These are phyloP conservation scores for Danielozyma ontarioensis DNA, from an alignment of 805 yeast genomes.

Conservation along the genomic window DNA sequence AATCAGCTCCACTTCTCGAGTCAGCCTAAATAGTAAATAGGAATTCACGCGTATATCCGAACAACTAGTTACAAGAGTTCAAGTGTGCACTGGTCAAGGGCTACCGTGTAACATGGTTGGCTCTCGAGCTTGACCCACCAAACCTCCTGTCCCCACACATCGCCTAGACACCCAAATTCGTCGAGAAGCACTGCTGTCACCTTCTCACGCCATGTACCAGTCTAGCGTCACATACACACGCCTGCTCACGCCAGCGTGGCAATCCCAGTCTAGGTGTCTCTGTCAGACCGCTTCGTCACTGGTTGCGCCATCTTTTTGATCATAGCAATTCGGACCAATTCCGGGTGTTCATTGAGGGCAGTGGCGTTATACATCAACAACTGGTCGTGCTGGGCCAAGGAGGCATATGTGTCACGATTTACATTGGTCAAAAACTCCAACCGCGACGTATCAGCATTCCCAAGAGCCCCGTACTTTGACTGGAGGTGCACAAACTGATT, in stretches of 20 bases:
- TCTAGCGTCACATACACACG: too few species aligned
- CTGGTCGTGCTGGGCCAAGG: constrained; percentile 55
- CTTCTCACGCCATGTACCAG: too few species aligned
- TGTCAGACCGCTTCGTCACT: background rate
- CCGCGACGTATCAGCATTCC: constrained; percentile 65
- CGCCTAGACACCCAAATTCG: too few species aligned
- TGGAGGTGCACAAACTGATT: constrained; percentile 53
- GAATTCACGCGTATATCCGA: too few species aligned
- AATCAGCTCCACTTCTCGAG: constrained; percentile 35
- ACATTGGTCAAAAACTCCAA: constrained; percentile 66
- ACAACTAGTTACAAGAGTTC: too few species aligned
- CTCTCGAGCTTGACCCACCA: too few species aligned
- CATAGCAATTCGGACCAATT: constrained; percentile 23
- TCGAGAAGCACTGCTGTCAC: too few species aligned
- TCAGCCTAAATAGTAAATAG: constrained; percentile 2
- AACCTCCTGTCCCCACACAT: too few species aligned
- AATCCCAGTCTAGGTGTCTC: background rate
- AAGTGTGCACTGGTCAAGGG: too few species aligned
- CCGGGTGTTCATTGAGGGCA: constrained; percentile 40
- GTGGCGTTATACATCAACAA: constrained; percentile 50
- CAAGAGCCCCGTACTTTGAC: constrained; percentile 67
- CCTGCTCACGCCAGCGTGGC: background rate
- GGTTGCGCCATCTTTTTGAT: constrained; percentile 32
- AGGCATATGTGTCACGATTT: constrained; percentile 60
- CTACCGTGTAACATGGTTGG: too few species aligned